Evolutionary conservation across 1,284 basidiomycete genomes (phyloP), one percentile per base, ranked within the genome.

Genomic region (Sporisorium reilianum): DNA sequence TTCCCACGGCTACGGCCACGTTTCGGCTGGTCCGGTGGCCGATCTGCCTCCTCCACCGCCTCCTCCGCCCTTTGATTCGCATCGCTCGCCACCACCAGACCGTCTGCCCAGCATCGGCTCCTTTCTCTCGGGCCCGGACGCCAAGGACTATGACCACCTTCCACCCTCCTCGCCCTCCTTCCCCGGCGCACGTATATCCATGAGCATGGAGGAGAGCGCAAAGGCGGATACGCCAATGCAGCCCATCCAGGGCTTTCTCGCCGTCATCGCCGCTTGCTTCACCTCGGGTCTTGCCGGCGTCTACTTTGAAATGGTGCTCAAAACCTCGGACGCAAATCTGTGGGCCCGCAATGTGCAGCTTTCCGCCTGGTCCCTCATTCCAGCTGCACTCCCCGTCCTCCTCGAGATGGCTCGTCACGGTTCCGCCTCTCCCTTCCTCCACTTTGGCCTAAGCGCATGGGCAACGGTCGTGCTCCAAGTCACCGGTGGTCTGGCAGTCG

Each of bases 281-380:
- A 97, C 95, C 0, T 97, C 94, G 0, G 96, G 96, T 36, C 90
- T 98, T n/a, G 96, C 96, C 0, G 95, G 96, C 14, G 96, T 97
- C 28, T 98, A 98, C 87, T 97, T 98, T 80, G 96, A 98, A 87
- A 95, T 95, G 91, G 93, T 98, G 22, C 88, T 98, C 82, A 98
- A 98, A 87, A 91, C 86, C 3, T 93, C 92, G 11, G 90, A 90
- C 76, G 90, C 90, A 20, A 94, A 97, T 85, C 89, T 98, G 8
- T 97, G 95, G 95, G 91, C 96, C 60, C 91, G 96, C 78, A 99
- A 98, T 86, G 93, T 97, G 54, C 96, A 98, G 84, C 89, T 99
- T 14, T 97, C 94, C 25, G 88, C 94, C 64, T 98, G 97, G 87
- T 96, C 94, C 26, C 88, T 99, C 48, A 87, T 95, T 48, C 96